A percentile compares a stretch with the other conserved stretches of the same genome.
These are phyloP conservation scores for Yarrowia sp. DNA, from an alignment of 805 yeast species.

Conservation along the genomic window DNA sequence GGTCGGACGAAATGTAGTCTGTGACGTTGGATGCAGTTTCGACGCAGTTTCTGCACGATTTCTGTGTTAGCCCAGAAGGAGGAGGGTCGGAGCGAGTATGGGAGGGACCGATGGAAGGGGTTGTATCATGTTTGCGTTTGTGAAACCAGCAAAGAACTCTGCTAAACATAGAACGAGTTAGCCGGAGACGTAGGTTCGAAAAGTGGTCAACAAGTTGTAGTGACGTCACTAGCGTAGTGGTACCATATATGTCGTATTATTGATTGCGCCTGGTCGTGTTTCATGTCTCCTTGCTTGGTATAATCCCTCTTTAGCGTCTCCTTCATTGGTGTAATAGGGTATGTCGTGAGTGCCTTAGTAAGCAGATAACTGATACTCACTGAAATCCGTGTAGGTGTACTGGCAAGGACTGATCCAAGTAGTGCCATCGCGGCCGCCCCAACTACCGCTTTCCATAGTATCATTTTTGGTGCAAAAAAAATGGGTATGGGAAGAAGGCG, in stretches of 20 bases:
- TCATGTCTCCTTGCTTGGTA: too few species aligned
- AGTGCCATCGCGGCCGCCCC: neutral
- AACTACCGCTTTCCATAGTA: constrained; percentile 1
- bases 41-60: constrained; percentile 25
- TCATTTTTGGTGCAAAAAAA: constrained; percentile 10
- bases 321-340: too few species aligned
- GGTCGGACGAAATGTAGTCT: constrained; percentile 23
- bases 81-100: too few species aligned
- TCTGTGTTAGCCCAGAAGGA: constrained; percentile 18
- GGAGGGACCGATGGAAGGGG: neutral
- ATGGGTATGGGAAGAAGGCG: neutral
- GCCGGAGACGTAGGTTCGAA: neutral
- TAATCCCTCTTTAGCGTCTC: too few species aligned
- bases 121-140: constrained; percentile 26
- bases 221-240: constrained; percentile 8
- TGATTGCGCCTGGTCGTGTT: neutral
- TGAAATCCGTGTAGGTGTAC: neutral
- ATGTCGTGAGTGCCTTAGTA: neutral
- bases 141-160: neutral
- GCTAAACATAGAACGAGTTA: too few species aligned
- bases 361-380: constrained; percentile 4
- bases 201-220: neutral
- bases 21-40: constrained; percentile 23
- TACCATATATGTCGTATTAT: too few species aligned
- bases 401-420: neutral